A percentile compares a stretch with the other conserved stretches of the same genome.
These are phyloP conservation scores for Ulmus americana DNA, from an alignment of 331 rosid genomes.

Conservation along the genomic window DNA sequence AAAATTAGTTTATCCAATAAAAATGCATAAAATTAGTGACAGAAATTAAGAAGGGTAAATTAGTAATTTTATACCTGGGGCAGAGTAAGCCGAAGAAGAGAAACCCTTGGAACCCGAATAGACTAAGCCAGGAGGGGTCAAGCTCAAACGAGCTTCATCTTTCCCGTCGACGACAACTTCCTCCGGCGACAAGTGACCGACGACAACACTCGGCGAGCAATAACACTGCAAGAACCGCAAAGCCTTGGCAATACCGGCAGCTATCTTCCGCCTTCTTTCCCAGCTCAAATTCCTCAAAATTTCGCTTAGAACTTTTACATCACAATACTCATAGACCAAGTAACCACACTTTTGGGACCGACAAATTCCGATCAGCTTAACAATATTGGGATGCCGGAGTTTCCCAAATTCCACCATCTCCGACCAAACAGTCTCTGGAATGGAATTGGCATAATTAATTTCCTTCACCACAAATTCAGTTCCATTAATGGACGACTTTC, in stretches of 20 bases:
- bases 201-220: conserved; percentile 35
- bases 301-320: conserved; percentile 41
- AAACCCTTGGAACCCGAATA: conserved; percentile 32
- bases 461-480: conserved; percentile 51
- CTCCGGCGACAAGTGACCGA: conserved; percentile 42
- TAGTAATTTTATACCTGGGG: conserved; percentile 49
- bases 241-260: conserved; percentile 53
- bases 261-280: conserved; percentile 54
- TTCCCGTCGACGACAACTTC: conserved; percentile 40
- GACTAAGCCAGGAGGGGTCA: conserved; percentile 33
- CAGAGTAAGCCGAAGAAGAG: conserved; percentile 41
- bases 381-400: conserved; percentile 47
- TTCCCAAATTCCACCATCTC: conserved; percentile 43
- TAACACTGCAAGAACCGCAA: conserved; percentile 45
- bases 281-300: conserved; percentile 44
- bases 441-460: conserved; percentile 30
- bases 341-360: conserved; percentile 47
- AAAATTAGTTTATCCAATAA: background rate
- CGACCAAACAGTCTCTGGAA: conserved; percentile 41
- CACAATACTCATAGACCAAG: conserved; percentile 43
- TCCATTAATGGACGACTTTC: conserved; percentile 34
- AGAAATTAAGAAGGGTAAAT: background rate
- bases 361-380: conserved; percentile 49
- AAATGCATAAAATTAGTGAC: background rate
- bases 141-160: conserved; percentile 46